These are phyloP conservation scores for Trypanosoma conorhini DNA, from an alignment of 208 protist genomes.

Conservation along the genomic window DNA sequence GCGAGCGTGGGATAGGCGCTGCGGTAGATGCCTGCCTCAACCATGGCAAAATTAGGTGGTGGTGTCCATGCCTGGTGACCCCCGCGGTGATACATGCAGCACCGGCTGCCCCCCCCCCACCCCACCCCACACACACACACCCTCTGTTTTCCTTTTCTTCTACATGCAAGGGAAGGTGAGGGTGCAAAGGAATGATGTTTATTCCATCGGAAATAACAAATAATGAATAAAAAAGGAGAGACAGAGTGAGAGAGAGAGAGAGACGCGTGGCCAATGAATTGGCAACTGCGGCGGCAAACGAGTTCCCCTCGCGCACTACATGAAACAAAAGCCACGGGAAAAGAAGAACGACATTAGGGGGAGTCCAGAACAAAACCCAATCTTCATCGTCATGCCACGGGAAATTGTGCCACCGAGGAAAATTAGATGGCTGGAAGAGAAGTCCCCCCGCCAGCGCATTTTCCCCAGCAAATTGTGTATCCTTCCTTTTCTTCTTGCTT, in stretches of 20 bases:
- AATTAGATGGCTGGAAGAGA: neutral
- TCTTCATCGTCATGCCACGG: neutral
- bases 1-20: slow-evolving; percentile 79
- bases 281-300: too few species aligned
- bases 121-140: neutral
- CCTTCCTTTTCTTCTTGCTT: neutral
- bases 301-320: too few species aligned
- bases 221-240: neutral
- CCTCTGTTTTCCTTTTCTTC: slow-evolving; percentile 8
- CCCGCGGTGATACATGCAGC: slow-evolving; percentile 20
- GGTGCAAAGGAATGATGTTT: neutral
- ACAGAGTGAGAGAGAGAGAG: neutral
- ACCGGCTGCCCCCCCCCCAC: neutral
- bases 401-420: neutral
- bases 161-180: neutral
- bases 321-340: neutral
- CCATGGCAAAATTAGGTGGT: slow-evolving; percentile 78
- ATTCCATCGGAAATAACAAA: neutral
- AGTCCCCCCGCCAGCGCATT: neutral
- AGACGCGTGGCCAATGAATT: too few species aligned
- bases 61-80: slow-evolving; percentile 37
- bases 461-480: neutral
- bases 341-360: neutral
- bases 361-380: neutral
- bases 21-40: slow-evolving; percentile 77